Evolutionary conservation across 1,284 basidiomycete genomes (phyloP), one percentile per base, ranked within the genome.

Genomic region (Xerocomus subilludens): DNA sequence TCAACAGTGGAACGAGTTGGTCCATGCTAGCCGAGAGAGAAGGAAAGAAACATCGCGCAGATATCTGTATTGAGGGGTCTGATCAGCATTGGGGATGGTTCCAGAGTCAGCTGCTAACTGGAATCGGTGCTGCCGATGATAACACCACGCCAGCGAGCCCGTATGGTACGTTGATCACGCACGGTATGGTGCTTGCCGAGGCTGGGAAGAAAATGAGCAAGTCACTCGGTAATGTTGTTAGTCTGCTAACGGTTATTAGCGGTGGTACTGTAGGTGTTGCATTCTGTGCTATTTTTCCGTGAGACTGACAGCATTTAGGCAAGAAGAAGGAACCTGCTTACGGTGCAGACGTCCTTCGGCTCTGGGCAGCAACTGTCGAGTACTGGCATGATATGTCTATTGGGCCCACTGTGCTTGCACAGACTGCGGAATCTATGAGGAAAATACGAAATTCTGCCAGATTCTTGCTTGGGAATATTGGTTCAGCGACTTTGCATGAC

Each of bases 1-100:
- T 99, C 80, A 98, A 99, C 86, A 98, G 96, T 80, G 98, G 98
- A 4, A 93, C 94, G 2, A 96, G 97, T 4, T 99, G 98, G 98
- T 92, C 95, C 3, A 90, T 96, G 85, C 87, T 98, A 47, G 85
- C 81, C 66, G 73, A 79, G 78, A 70, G 76, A 60, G 79, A 77
- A 36, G 79, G 82, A 35, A 80, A 85, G 74, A 80, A 78, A 53
- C 85, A 89, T 59, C 85, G 91, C 47, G 95, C 97, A 1, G 96
- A 99, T 81, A 89, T 99, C 21, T 98, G 96, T 80, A 86, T 99
- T 23, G 98, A 99, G 82, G 98, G 98, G 20, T 95, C 95, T 2
- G 98, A 99, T 84, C 98, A 99, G 84, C 98, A 99, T 84, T 92
- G 98, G 18, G 98, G 98, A 25, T 99, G 98, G 98, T 99, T 99